Evolutionary conservation across 768 basidiomycete species (phyloP), one percentile per base, ranked within the genome.

Genomic region (Tulasnella sp.): DNA sequence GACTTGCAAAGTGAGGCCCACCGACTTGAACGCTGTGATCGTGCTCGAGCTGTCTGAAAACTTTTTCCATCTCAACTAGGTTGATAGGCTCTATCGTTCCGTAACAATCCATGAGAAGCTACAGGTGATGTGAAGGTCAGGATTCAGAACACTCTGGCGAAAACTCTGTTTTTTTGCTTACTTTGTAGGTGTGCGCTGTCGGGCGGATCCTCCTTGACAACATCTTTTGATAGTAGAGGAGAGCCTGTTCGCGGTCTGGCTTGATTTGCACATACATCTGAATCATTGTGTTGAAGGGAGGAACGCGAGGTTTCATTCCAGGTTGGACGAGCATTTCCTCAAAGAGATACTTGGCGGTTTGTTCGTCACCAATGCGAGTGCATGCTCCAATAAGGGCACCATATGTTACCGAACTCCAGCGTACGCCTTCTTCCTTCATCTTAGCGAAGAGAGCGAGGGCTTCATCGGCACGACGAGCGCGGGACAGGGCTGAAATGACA

Each of bases 241-340:
- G 84, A 23, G 92, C 93, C 70, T 90, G 88, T 37, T 88, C 88
- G 74, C 95, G 89, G 80, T 94, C 91, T 1, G 95, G 97, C 83
- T 93, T 93, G n/a, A 93, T 95, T 77, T 91, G 90, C 72, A 92
- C 91, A 85, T 95, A 96, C 81, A 97, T 87, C 83, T 99, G 98
- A 90, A 99, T 98, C 96, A 99, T 98, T 44, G 93, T 96, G 85
- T 99, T 99, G 88, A 91, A 99, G 0, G 97, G 97, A 26, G 97
- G 98, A 0, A 98, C 91, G 9, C 96, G 88, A 11, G 96, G 92
- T 85, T 88, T 92, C 87, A 95, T 98, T 81, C 91, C 92, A 46
- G 84, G 86, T 79, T 90, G 87, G 67, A 84, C 80, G 0, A 86
- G 83, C 98, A 99, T 99, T 86, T 98, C 96, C 77, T 84, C 82